phyloP scores from a whole-genome alignment of 2,329 filamentous ascomycete genomes.

The Periconia digitata region DNA sequence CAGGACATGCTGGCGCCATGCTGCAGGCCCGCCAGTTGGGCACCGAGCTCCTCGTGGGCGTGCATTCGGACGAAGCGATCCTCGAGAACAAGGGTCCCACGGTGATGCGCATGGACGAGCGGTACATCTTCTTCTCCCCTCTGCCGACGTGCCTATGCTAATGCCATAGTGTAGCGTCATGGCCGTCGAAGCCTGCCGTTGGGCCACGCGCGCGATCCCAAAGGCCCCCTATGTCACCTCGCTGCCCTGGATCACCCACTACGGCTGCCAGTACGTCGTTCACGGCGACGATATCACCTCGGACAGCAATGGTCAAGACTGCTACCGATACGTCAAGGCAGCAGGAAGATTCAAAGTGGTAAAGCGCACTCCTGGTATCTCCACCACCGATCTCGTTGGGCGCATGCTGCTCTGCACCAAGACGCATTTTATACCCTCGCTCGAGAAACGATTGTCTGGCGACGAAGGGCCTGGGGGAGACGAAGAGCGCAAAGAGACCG shows the following conservation, averaged over 20 bases:
- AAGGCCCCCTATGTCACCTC: constrained; percentile 93
- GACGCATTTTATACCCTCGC: constrained; percentile 85
- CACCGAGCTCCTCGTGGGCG: constrained; percentile 82
- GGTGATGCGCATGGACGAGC: constrained; percentile 91
- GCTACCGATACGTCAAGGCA: constrained; percentile 95
- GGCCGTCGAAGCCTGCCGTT: constrained; percentile 92
- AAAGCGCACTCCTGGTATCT: constrained; percentile 93
- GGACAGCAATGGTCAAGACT: constrained; percentile 90
- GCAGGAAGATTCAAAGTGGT: constrained; percentile 95
- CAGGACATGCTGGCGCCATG: constrained; percentile 94
- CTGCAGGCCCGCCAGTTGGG: constrained; percentile 92
- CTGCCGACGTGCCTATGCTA: not conserved
- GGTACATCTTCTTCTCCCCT: constrained; percentile 53
- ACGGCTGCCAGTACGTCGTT: constrained; percentile 92
- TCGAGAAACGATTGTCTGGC: constrained; percentile 69
- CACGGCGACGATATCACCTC: constrained; percentile 98
- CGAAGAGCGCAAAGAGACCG: constrained; percentile 66
- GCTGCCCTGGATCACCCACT: constrained; percentile 91
- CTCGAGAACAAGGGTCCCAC: constrained; percentile 96
- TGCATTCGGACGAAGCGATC: constrained; percentile 95
- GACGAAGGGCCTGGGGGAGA: constrained; percentile 70
- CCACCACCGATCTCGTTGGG: constrained; percentile 95
- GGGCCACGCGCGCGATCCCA: constrained; percentile 82
- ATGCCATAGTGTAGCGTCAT: constrained; percentile 61
- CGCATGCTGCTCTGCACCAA: constrained; percentile 97